phyloP scores from a whole-genome alignment of 2,329 filamentous ascomycete species.

The Pseudogymnoascus verrucosus region DNA sequence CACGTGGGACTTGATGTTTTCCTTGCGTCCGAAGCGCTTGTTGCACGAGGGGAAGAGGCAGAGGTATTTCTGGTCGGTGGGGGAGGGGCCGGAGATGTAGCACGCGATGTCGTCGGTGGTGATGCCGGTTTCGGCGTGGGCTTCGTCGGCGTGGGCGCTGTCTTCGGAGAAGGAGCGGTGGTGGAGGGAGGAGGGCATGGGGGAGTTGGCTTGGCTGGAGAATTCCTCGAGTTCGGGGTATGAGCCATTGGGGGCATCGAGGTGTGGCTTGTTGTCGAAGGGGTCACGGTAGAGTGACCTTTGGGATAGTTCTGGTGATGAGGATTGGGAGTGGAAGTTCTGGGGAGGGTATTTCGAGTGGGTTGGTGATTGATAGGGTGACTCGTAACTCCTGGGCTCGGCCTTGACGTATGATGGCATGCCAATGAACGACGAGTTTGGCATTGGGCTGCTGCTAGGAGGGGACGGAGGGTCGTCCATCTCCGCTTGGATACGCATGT shows the following conservation, averaged over 20 bases:
- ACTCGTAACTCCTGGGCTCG: conserved; percentile 31
- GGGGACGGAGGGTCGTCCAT: conserved; percentile 46
- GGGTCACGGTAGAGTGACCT: conserved; percentile 35
- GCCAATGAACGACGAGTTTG: conserved; percentile 49
- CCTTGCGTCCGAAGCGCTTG: conserved; percentile 91
- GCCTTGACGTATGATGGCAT: conserved; percentile 38
- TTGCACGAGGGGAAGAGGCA: conserved; percentile 72
- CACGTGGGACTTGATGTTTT: conserved; percentile 97
- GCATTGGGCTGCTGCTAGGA: conserved; percentile 43
- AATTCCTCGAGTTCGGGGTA: conserved; percentile 16
- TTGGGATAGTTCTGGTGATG: conserved; percentile 45
- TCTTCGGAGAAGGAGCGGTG: conserved; percentile 51
- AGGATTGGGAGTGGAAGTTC: conserved; percentile 38
- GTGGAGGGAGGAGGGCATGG: conserved; percentile 29
- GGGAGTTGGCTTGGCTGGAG: conserved; percentile 15
- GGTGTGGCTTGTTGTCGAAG: conserved; percentile 38
- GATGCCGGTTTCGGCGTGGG: conserved; percentile 71
- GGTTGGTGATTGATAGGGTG: conserved; percentile 22
- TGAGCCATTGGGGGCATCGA: conserved; percentile 23
- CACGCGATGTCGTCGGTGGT: conserved; percentile 75
- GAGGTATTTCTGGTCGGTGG: conserved; percentile 68
- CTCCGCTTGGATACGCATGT: conserved; percentile 50
- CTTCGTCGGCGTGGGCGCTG: conserved; percentile 56
- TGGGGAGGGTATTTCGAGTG: conserved; percentile 34
- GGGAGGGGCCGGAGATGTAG: conserved; percentile 65